Evolutionary conservation across 192 early-diverging fungal genomes (phyloP).

Genomic region (Spizellomyces sp.): DNA sequence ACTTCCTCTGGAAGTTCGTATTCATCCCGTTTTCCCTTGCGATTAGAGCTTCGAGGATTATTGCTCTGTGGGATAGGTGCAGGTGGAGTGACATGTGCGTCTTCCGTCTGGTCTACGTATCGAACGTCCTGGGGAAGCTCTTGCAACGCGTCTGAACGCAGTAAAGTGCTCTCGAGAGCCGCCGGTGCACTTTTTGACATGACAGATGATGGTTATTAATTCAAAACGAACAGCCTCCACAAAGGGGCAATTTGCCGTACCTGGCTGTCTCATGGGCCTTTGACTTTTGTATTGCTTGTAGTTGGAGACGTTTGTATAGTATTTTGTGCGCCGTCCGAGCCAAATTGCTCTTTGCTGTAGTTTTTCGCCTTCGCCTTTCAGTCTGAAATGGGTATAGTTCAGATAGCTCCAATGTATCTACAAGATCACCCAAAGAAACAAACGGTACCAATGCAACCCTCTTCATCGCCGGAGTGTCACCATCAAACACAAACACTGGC

Average conservation of each 20-base stretch:
- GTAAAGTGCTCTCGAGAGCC: background rate
- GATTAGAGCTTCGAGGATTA: background rate
- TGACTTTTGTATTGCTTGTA: conserved; percentile 60
- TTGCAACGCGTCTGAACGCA: conserved; percentile 12
- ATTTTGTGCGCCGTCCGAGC: conserved; percentile 82
- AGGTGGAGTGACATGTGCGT: too few relatives aligned
- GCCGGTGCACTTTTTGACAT: background rate
- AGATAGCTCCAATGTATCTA: background rate
- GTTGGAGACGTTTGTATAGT: conserved; percentile 74
- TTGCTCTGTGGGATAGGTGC: too few relatives aligned
- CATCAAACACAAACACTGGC: conserved; percentile 99
- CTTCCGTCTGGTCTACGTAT: conserved; percentile 22
- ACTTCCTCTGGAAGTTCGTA: conserved; percentile 56
- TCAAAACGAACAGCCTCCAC: background rate
- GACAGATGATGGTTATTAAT: background rate
- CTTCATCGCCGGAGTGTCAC: conserved; percentile 86
- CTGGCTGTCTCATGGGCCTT: conserved; percentile 34
- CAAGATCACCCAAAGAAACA: background rate
- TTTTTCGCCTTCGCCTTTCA: conserved; percentile 48
- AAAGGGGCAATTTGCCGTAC: background rate
- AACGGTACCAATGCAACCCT: conserved; percentile 61
- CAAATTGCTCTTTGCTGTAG: conserved; percentile 51
- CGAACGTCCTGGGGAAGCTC: conserved; percentile 26
- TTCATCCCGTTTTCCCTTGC: conserved; percentile 47
- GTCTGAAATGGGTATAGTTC: background rate